Percentiles rank a stretch among this genome's conserved stretches.
Conservation (phyloP, 305 asterid genomes). For the Rubia balearica region DNA sequence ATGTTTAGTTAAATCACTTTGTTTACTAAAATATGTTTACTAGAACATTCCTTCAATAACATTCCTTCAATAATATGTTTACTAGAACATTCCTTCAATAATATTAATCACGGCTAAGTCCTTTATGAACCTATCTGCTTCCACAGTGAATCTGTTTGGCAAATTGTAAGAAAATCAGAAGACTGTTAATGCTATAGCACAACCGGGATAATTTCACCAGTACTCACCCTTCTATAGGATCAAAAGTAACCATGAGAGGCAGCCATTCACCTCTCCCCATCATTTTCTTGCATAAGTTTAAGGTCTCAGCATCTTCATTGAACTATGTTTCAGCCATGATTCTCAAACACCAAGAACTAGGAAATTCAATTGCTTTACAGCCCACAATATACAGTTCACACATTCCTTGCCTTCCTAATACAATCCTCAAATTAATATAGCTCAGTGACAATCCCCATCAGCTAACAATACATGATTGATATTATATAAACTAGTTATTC, state of each 20-base stretch:
- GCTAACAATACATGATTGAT: too few relatives aligned
- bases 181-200: constrained; percentile 7
- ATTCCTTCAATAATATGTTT: too few relatives aligned
- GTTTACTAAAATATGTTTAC: too few relatives aligned
- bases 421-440: background rate
- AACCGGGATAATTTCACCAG: background rate
- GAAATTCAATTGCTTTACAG: background rate
- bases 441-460: too few relatives aligned
- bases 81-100: too few relatives aligned
- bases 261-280: constrained; percentile 87
- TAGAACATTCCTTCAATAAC: too few relatives aligned
- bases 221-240: constrained; percentile 74
- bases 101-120: constrained; percentile 46
- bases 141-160: constrained; percentile 68
- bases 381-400: background rate
- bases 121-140: constrained; percentile 63
- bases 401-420: background rate
- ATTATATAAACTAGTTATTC: too few relatives aligned
- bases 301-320: constrained; percentile 42
- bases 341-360: background rate
- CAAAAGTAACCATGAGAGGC: constrained; percentile 76
- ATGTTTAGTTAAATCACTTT: too few relatives aligned
- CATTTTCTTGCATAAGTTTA: constrained; percentile 69
- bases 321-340: background rate
- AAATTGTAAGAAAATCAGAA: background rate